Percentiles rank a stretch among this genome's conserved stretches.
phyloP scores from a whole-genome alignment of 441 rosid species.

The Gossypium davidsonii region DNA sequence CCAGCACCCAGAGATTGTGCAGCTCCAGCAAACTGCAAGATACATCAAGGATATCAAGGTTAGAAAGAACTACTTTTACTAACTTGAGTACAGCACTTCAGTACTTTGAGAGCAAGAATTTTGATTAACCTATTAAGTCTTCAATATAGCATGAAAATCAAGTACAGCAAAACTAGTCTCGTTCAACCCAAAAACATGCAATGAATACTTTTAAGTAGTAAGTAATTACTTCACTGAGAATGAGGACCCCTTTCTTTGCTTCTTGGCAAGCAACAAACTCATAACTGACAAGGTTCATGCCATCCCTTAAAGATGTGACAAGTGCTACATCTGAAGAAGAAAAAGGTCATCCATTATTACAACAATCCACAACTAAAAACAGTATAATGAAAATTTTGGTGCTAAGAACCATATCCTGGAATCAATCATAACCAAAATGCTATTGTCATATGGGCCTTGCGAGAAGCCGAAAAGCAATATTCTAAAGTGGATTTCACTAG shows the following conservation, averaged over 20 bases:
- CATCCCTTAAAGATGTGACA: slow-evolving; percentile 96
- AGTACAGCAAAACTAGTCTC: background rate
- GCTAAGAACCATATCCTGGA: background rate
- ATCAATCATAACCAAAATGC: background rate
- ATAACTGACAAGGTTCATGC: slow-evolving; percentile 98
- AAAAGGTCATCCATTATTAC: slow-evolving; percentile 8
- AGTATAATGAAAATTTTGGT: background rate
- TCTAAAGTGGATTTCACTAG: background rate
- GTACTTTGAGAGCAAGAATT: background rate
- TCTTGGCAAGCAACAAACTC: slow-evolving; percentile 99
- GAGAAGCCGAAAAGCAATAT: background rate
- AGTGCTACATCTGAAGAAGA: slow-evolving; percentile 78
- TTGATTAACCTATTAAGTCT: background rate
- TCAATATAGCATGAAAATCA: background rate
- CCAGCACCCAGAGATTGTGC: slow-evolving; percentile 99
- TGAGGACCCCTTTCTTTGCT: slow-evolving; percentile 92
- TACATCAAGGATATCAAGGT: slow-evolving; percentile 14
- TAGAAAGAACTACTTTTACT: background rate
- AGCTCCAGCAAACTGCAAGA: slow-evolving; percentile 89
- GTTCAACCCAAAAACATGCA: background rate
- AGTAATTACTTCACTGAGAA: slow-evolving; percentile 87
- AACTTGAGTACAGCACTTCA: background rate
- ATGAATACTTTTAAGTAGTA: slow-evolving; percentile 11
- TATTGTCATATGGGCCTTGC: background rate
- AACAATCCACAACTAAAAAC: background rate